Conservation (phyloP, 306 rosid genomes). For the Gastrolobium bilobum region DNA sequence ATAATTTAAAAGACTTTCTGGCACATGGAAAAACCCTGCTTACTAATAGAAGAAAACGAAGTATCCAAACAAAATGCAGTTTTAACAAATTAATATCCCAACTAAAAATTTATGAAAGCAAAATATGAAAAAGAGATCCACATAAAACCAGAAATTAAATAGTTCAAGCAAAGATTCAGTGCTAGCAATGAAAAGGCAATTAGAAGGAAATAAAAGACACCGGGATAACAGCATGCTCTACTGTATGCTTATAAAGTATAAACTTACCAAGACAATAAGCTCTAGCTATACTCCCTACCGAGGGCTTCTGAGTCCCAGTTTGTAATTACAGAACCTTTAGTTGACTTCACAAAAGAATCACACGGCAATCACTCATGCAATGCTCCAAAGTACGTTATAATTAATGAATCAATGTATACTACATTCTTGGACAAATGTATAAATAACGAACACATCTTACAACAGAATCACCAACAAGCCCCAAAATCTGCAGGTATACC, state of each 20-base stretch:
- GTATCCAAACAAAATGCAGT: not conserved
- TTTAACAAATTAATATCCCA: not conserved
- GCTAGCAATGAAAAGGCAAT: conserved; percentile 24
- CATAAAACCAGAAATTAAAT: conserved; percentile 19
- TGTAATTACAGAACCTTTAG: conserved; percentile 70
- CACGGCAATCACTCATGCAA: conserved; percentile 68
- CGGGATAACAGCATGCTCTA: conserved; percentile 28
- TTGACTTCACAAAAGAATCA: conserved; percentile 74
- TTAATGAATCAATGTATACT: conserved; percentile 55
- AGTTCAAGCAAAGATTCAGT: conserved; percentile 5
- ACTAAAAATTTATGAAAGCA: not conserved
- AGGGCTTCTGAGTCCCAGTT: conserved; percentile 73
- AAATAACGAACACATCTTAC: conserved; percentile 57
- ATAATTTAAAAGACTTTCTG: not conserved
- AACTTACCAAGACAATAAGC: conserved; percentile 83
- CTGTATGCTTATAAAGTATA: conserved; percentile 45
- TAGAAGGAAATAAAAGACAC: conserved; percentile 14
- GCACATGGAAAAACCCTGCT: not conserved
- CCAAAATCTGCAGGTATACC: conserved; percentile 71
- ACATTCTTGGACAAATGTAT: conserved; percentile 63
- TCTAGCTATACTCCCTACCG: conserved; percentile 70
- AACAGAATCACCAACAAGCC: conserved; percentile 63
- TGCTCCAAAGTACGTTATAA: conserved; percentile 64
- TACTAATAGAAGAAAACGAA: not conserved
- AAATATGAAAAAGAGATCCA: conserved; percentile 17